Conservation (phyloP, 2,329 filamentous ascomycete genomes). For the Aspergillus udagawae region DNA sequence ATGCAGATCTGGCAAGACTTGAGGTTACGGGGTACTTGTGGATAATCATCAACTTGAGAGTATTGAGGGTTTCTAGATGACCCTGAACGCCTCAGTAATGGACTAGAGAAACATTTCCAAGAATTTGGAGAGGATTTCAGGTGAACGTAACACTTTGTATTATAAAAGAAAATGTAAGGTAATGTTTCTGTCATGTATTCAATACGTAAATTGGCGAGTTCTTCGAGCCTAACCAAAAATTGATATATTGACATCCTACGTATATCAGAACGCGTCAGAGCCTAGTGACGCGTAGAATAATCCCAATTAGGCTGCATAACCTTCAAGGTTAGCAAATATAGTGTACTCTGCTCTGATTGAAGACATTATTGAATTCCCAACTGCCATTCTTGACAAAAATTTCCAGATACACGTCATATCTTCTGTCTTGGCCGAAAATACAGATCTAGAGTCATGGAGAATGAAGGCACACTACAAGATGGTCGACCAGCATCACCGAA, state of each 20-base stretch:
- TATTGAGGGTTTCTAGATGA: background rate
- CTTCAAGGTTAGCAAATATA: background rate
- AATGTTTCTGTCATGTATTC: background rate
- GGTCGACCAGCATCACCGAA: conserved; percentile 31
- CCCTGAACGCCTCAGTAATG: background rate
- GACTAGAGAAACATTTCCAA: background rate
- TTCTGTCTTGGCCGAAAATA: background rate
- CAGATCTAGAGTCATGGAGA: conserved; percentile 9
- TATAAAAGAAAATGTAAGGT: background rate
- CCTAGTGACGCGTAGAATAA: background rate
- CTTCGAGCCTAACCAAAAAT: background rate
- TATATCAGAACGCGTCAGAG: background rate
- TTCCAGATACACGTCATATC: background rate
- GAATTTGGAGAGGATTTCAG: background rate
- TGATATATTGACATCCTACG: background rate
- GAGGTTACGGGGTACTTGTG: background rate
- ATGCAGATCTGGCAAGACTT: background rate
- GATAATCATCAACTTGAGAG: background rate
- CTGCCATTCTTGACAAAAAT: background rate
- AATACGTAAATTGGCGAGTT: background rate
- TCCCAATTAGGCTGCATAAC: background rate
- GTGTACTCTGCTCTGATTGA: background rate
- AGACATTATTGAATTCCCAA: background rate
- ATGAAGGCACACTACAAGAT: conserved; percentile 10
- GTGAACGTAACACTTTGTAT: background rate